Evolutionary conservation across 2,329 filamentous ascomycete genomes (phyloP).

Genomic region (Chrysoporthe austroafricana): DNA sequence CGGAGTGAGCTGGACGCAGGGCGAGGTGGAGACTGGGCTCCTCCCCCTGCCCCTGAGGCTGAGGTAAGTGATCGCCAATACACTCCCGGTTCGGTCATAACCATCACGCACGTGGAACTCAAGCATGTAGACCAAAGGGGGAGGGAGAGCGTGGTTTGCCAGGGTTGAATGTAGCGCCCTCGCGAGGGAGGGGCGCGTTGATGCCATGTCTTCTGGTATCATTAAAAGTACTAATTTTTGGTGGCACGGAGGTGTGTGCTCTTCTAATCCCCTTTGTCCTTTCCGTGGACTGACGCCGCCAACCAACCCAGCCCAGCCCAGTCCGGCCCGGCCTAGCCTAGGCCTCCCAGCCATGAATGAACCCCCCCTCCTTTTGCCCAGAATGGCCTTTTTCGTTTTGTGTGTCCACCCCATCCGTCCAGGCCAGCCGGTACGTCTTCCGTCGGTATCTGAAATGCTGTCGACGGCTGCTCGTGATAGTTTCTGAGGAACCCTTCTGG

Average conservation of each 20-base stretch:
- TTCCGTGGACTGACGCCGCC: constrained; percentile 2
- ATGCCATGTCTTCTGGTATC: constrained; percentile 26
- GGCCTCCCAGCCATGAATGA: constrained; percentile 11
- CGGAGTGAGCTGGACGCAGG: too few species aligned
- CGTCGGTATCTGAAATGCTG: neutral
- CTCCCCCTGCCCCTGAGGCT: too few species aligned
- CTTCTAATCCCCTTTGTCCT: constrained; percentile 7
- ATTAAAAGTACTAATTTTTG: constrained; percentile 27
- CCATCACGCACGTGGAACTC: too few species aligned
- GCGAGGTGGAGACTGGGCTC: too few species aligned
- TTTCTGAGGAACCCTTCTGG: neutral
- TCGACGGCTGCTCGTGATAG: neutral
- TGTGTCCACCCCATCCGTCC: constrained; percentile 15
- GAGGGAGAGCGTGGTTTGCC: neutral
- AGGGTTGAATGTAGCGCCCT: constrained; percentile 5
- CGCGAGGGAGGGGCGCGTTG: neutral
- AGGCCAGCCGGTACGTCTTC: constrained; percentile 28
- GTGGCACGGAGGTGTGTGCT: constrained; percentile 10
- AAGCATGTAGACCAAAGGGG: too few species aligned
- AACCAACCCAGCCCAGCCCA: neutral
- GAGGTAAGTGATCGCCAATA: too few species aligned
- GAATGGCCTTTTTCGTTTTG: constrained; percentile 8
- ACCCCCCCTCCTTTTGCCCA: constrained; percentile 6
- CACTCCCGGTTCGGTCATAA: too few species aligned
- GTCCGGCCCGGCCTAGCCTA: neutral